A percentile compares a stretch with the other conserved stretches of the same genome.
phyloP scores from a whole-genome alignment of 306 rosid species.

The Rosa chinensis region DNA sequence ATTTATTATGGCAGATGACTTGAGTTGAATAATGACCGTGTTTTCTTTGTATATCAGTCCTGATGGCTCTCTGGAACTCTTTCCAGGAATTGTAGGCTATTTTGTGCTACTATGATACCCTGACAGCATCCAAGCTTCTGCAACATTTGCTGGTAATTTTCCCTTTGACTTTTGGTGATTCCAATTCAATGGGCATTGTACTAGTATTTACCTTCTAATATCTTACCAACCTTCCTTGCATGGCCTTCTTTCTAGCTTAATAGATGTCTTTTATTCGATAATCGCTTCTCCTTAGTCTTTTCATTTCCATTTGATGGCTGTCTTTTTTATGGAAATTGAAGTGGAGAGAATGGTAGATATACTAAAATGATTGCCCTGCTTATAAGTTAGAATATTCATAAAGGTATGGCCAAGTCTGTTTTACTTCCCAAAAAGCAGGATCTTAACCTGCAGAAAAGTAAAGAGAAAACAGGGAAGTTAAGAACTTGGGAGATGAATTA shows the following conservation, averaged over 20 bases:
- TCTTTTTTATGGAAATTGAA: conserved; percentile 4
- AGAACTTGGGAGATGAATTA: neutral
- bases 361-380: neutral
- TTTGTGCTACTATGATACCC: conserved; percentile 39
- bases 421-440: neutral
- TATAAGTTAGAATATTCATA: neutral
- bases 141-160: conserved; percentile 57
- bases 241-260: conserved; percentile 25
- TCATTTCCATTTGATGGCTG: neutral
- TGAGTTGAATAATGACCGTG: neutral
- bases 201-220: conserved; percentile 49
- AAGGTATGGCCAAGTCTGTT: neutral
- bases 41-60: conserved; percentile 32
- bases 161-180: conserved; percentile 48
- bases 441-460: neutral
- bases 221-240: conserved; percentile 52
- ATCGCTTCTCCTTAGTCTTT: neutral
- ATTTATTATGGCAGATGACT: neutral
- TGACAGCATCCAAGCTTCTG: conserved; percentile 56
- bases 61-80: conserved; percentile 26
- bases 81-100: conserved; percentile 42
- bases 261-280: neutral
- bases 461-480: neutral
- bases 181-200: conserved; percentile 52
- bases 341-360: neutral